Evolutionary conservation across 331 rosid species (phyloP).

Genomic region (Prunus yedoensis): DNA sequence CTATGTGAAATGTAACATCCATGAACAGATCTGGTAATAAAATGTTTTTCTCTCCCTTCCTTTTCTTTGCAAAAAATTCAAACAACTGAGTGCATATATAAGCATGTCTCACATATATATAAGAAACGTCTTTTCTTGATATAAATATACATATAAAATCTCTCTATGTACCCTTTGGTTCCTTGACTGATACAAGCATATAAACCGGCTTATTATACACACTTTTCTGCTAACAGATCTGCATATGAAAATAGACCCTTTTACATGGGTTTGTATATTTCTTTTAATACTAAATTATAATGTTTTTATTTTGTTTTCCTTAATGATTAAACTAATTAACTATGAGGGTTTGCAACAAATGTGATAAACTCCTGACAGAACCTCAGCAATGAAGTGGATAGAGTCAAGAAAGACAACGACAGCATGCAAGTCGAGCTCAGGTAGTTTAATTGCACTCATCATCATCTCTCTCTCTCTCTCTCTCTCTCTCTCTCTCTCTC

Average conservation of each 20-base stretch:
- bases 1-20: constrained; percentile 30
- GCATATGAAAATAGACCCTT: neutral
- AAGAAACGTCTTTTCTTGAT: constrained; percentile 7
- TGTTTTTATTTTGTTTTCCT: neutral
- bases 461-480: constrained; percentile 3
- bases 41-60: constrained; percentile 33
- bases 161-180: constrained; percentile 7
- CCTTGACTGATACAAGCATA: constrained; percentile 13
- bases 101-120: neutral
- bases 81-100: constrained; percentile 19
- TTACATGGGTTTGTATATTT: neutral
- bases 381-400: constrained; percentile 75
- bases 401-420: constrained; percentile 85
- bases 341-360: neutral
- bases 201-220: neutral
- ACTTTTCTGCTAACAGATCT: constrained; percentile 9
- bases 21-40: constrained; percentile 57
- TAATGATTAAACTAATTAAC: neutral
- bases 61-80: constrained; percentile 49
- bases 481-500: constrained; percentile 12
- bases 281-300: neutral
- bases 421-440: constrained; percentile 81
- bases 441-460: constrained; percentile 27
- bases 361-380: constrained; percentile 46
- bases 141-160: neutral